Base-by-base conservation (phyloP, 345 rosid genomes). In the Populus ilicifolia region DNA sequence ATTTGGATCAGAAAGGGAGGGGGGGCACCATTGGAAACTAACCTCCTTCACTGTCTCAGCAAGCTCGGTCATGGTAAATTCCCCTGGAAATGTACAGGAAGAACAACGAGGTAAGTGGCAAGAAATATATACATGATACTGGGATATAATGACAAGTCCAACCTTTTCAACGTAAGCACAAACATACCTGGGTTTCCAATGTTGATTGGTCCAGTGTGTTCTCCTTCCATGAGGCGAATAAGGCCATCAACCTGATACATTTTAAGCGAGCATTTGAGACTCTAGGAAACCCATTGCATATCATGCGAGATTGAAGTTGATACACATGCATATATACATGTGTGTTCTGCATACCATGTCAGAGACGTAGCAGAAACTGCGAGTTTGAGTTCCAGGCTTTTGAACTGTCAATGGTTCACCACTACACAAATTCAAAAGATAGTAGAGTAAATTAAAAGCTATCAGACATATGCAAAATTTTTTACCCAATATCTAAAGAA, bases 41-140 rank as follows among this genome's bases (percentile, higher is more conserved):
- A 94, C 98, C 97, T 94, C 95, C 77, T 94, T 94, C 77, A 94
- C 95, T 4, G 87, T 93, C 90, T 94, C 93, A 2, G 98, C 98
- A 65, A 94, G 90, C 74, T 93, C 98, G 67, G 85, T 84, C 93
- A 94, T 93, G 6, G 98, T 94, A 71, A 94, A 94, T 83, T 94
- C 97, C 64, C 96, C 94, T 93, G 85, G 74, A 67, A 62, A 68
- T 48, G 27, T 9, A 48, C 12, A 41, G 59, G 68, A 73, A 25
- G 50, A 76, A 69, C 1, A n/a, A 38, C 67, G 2, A 46, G 59
- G 65, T 71, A 38, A 54, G 56, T 36, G 67, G 62, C 17, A 56
- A 3, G 10, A 10, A 62, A 59, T 27, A 41, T 20, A 8, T 41
- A 8, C 18, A 7, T 52, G 30, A 12, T 1, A 43, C n/a, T 6